phyloP scores from a whole-genome alignment of 768 basidiomycete species.

The Panaeolus cyanescens region DNA sequence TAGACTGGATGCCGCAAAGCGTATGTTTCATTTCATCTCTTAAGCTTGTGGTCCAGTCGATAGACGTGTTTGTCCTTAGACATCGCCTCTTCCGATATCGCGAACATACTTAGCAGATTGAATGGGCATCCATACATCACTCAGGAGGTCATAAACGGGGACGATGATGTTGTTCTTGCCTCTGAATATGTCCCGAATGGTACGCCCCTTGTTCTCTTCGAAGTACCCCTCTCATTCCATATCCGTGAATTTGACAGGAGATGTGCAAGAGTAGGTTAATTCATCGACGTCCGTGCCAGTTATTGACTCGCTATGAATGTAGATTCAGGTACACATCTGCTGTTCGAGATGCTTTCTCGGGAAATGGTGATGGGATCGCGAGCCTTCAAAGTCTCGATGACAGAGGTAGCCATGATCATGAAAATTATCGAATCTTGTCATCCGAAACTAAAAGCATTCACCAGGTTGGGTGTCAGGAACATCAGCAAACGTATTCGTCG shows the following conservation, averaged over 20 bases:
- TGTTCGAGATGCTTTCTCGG: slow-evolving; percentile 52
- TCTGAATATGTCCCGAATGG: slow-evolving; percentile 58
- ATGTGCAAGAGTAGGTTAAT: slow-evolving; percentile 59
- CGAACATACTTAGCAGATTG: slow-evolving; percentile 52
- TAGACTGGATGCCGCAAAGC: slow-evolving; percentile 66
- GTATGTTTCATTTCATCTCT: slow-evolving; percentile 32
- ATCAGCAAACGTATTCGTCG: slow-evolving; percentile 63
- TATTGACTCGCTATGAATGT: background rate
- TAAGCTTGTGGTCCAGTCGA: too few relatives aligned
- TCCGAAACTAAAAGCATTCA: background rate
- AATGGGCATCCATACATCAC: slow-evolving; percentile 53
- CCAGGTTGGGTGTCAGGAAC: slow-evolving; percentile 61
- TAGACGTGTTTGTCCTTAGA: slow-evolving; percentile 34
- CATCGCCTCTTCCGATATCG: slow-evolving; percentile 53
- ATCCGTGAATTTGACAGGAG: slow-evolving; percentile 37
- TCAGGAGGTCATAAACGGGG: slow-evolving; percentile 60
- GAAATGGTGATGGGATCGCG: slow-evolving; percentile 47
- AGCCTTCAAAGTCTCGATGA: slow-evolving; percentile 52
- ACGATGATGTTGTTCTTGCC: slow-evolving; percentile 55
- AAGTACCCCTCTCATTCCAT: background rate
- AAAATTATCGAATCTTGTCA: background rate
- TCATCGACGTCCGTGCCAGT: background rate
- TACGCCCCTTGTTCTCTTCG: slow-evolving; percentile 14
- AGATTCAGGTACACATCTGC: slow-evolving; percentile 64
- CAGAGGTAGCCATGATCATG: slow-evolving; percentile 33